phyloP scores from a whole-genome alignment of 352 stramenopile genomes.

The Globisporangium nunn region DNA sequence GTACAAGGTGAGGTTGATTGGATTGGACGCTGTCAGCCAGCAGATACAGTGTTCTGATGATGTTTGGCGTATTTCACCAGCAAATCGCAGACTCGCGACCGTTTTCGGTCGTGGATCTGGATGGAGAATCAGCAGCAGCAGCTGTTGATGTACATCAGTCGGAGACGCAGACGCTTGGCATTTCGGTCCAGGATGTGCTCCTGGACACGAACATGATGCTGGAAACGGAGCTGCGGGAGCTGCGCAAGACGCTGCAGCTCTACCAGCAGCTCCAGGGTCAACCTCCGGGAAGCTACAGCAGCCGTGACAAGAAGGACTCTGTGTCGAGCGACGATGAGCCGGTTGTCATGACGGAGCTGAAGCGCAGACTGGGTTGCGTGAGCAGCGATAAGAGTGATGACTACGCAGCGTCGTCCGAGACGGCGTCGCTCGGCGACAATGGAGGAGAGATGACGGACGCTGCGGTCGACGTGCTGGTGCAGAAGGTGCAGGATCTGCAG shows the following conservation, averaged over 20 bases:
- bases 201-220: slow-evolving; percentile 51
- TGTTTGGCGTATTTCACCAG: slow-evolving; percentile 7
- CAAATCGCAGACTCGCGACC: slow-evolving; percentile 55
- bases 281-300: slow-evolving; percentile 1
- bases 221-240: slow-evolving; percentile 30
- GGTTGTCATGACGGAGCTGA: slow-evolving; percentile 12
- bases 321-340: not conserved
- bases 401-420: slow-evolving; percentile 15
- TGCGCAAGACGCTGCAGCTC: slow-evolving; percentile 18
- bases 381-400: slow-evolving; percentile 26
- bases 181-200: slow-evolving; percentile 45
- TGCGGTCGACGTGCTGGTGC: slow-evolving; percentile 22
- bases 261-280: slow-evolving; percentile 4
- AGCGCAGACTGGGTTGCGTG: slow-evolving; percentile 17
- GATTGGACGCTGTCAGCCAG: too few species aligned
- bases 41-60: not conserved
- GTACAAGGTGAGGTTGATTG: slow-evolving; percentile 34
- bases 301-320: not conserved
- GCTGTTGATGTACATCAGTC: slow-evolving; percentile 12
- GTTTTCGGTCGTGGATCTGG: slow-evolving; percentile 17
- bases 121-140: not conserved
- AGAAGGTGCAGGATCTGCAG: slow-evolving; percentile 30
- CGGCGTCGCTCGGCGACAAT: slow-evolving; percentile 13
- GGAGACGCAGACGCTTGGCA: slow-evolving; percentile 18
- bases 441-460: slow-evolving; percentile 15